Percentiles rank a stretch among this genome's conserved stretches.
Evolutionary conservation across 305 asterid species (phyloP).

Genomic region (Caryopteris hybrid): DNA sequence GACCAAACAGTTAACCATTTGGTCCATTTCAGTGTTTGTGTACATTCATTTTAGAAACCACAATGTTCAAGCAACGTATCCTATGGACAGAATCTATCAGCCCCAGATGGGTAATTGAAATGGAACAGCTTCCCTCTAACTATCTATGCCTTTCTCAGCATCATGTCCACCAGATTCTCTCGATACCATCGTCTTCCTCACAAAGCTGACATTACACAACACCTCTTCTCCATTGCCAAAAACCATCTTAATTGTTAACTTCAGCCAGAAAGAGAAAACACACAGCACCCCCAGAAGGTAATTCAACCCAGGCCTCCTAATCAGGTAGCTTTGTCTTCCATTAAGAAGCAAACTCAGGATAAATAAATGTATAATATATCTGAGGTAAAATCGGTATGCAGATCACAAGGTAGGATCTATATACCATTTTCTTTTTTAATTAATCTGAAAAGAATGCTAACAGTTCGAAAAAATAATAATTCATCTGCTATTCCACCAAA

Average conservation of each 20-base stretch:
- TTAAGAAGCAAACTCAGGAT: neutral
- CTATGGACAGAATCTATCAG: too few species aligned
- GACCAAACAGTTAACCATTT: neutral
- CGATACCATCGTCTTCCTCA: neutral
- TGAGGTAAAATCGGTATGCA: neutral
- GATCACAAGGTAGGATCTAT: neutral
- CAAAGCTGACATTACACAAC: neutral
- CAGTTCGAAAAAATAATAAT: neutral
- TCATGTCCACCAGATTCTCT: neutral
- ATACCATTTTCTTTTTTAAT: neutral
- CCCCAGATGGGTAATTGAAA: too few species aligned
- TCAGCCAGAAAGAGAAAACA: neutral
- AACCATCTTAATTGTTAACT: neutral
- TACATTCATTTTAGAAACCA: conserved; percentile 4
- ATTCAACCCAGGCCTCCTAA: neutral
- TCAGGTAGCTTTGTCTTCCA: neutral
- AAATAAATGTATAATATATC: neutral
- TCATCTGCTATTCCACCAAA: neutral
- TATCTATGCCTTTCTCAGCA: neutral
- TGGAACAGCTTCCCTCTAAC: neutral
- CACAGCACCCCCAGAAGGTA: neutral
- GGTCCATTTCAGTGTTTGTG: neutral
- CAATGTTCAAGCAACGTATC: too few species aligned
- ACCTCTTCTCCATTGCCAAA: neutral
- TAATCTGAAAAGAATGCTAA: neutral